Conservation (phyloP, 768 basidiomycete genomes). For the Tylopilus sp. region DNA sequence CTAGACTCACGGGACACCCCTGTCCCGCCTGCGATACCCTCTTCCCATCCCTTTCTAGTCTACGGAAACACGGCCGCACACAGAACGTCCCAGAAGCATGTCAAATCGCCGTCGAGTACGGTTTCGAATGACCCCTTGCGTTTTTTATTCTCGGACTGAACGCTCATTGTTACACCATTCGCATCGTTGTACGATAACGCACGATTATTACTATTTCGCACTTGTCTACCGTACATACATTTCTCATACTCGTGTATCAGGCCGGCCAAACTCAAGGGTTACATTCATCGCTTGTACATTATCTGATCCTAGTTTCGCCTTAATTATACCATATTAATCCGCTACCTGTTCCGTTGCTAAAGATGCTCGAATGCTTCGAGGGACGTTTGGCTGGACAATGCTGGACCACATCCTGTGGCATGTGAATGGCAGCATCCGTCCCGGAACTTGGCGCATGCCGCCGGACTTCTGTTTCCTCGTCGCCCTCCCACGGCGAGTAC, state of each 20-base stretch:
- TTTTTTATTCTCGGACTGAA: constrained; percentile 2
- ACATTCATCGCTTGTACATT: constrained; percentile 26
- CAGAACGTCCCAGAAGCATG: constrained; percentile 63
- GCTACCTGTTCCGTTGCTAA: constrained; percentile 6
- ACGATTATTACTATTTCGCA: constrained; percentile 30
- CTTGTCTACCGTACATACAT: constrained; percentile 25
- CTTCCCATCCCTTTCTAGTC: constrained; percentile 56
- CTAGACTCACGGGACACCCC: constrained; percentile 47
- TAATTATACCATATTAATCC: constrained; percentile 38
- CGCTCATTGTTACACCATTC: constrained; percentile 20
- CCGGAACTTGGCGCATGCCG: constrained; percentile 1
- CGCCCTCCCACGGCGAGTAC: constrained; percentile 15
- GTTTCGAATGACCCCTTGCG: constrained; percentile 46
- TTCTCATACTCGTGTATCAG: constrained; percentile 19
- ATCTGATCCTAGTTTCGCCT: constrained; percentile 21
- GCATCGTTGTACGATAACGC: constrained; percentile 30
- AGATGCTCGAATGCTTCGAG: too few species aligned
- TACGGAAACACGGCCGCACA: constrained; percentile 59
- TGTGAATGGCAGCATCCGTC: constrained; percentile 6
- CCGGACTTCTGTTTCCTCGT: neutral
- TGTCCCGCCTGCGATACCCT: constrained; percentile 75
- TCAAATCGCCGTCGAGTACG: constrained; percentile 69
- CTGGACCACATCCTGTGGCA: too few species aligned
- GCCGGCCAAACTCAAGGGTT: constrained; percentile 15
- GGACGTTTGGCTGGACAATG: too few species aligned